Evolutionary conservation across 805 yeast species (phyloP).

Genomic region (Candida piceae): DNA sequence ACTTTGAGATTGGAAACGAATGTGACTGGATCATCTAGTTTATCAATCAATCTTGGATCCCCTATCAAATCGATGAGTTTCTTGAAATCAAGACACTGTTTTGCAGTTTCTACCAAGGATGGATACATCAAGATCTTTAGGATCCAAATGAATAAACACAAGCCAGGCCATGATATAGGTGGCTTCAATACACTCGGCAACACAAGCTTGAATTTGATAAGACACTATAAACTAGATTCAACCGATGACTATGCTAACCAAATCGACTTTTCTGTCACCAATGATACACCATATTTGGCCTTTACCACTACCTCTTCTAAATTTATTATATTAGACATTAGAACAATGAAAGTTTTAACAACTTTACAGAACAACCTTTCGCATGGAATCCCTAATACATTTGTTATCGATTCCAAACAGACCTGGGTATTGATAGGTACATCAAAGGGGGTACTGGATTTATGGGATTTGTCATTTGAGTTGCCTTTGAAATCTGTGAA

Average conservation of each 20-base stretch:
- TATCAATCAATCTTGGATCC: slow-evolving; percentile 44
- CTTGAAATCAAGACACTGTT: slow-evolving; percentile 49
- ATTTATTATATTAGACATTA: slow-evolving; percentile 51
- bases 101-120: slow-evolving; percentile 49
- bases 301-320: slow-evolving; percentile 49
- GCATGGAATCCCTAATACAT: slow-evolving; percentile 63
- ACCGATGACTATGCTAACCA: slow-evolving; percentile 37
- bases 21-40: slow-evolving; percentile 44
- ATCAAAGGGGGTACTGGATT: slow-evolving; percentile 59
- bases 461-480: slow-evolving; percentile 79
- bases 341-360: slow-evolving; percentile 42
- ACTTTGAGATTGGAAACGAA: slow-evolving; percentile 57
- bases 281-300: slow-evolving; percentile 39
- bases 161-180: too few species aligned
- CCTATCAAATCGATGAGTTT: slow-evolving; percentile 47
- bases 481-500: slow-evolving; percentile 58
- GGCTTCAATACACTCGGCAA: too few species aligned
- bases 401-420: slow-evolving; percentile 47
- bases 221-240: slow-evolving; percentile 36
- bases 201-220: slow-evolving; percentile 24
- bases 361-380: slow-evolving; percentile 48
- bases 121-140: slow-evolving; percentile 41
- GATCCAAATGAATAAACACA: too few species aligned
- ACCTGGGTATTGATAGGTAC: slow-evolving; percentile 77
- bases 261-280: slow-evolving; percentile 36